Base-by-base conservation (phyloP, 1,139 yeast genomes). In the Yamadazyma spencermartinsiae region DNA sequence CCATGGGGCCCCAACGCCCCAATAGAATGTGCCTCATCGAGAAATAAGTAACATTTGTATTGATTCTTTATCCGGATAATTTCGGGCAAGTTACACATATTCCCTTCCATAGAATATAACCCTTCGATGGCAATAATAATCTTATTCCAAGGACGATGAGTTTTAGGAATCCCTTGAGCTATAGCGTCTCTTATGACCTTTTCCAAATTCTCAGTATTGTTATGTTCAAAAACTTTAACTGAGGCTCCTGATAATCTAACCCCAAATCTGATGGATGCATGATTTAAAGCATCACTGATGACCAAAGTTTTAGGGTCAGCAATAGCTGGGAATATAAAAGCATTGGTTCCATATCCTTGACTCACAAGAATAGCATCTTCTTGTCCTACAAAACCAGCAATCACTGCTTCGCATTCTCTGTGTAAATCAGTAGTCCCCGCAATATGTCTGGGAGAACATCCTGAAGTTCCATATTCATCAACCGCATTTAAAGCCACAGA, bases 11-110 rank as follows among this genome's bases (percentile, higher is more conserved):
- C 99, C 64, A 92, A 76, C 8, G 98, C 98, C 56, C 99, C 99
- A 56, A 94, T 85, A 3, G 98, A 90, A 61, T 92, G 99, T 14
- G 98, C 98, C 63, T 92, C 99, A 60, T 92, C 99, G 45, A 94
- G 86, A 58, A 86, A 92, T 42, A 92, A 68, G 58, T 87, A 87
- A 56, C 92, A 86, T 58, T 89, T 89, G 69, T 94, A 92, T 60
- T 86, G 86, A 37, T 87, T 78, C 54, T 86, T 85, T 49, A 92
- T 69, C 51, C 78, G 84, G 30, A 92, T 73, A 37, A 92, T 61
- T 45, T 65, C 76, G 9, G 98, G 97, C 51, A 92, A 72, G 58
- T 92, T 85, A 60, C 89, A 82, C 79, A 89, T 74, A 47, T 95
- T 89, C 52, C 99, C 99, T 66, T 92, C 99, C 99, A 92, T 92